These are phyloP conservation scores for Abrus pulchellus DNA, from an alignment of 306 rosid species.

Conservation along the genomic window DNA sequence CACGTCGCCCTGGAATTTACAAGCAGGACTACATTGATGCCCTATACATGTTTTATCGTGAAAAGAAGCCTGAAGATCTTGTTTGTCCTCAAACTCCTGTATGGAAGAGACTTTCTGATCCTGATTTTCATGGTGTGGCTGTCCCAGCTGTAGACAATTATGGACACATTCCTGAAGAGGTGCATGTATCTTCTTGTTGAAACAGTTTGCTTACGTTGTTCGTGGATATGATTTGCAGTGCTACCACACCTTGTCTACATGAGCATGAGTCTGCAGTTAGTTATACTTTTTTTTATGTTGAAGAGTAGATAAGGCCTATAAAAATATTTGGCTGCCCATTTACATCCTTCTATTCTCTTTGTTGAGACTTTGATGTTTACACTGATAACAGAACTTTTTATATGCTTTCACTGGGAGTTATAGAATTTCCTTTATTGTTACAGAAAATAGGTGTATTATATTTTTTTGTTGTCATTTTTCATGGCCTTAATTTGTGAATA, in stretches of 20 bases:
- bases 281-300: conserved; percentile 12
- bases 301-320: conserved; percentile 22
- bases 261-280: conserved; percentile 14
- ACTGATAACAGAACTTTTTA: not conserved
- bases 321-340: conserved; percentile 18
- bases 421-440: not conserved
- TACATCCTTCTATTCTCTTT: conserved; percentile 9
- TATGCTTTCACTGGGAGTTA: not conserved
- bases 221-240: conserved; percentile 37
- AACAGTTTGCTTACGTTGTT: conserved; percentile 23
- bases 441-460: conserved; percentile 22
- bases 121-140: conserved; percentile 73
- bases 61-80: conserved; percentile 79
- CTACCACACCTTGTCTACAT: not conserved
- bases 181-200: conserved; percentile 46
- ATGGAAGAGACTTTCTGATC: conserved; percentile 88
- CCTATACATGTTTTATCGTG: conserved; percentile 76
- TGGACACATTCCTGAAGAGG: conserved; percentile 69
- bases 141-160: conserved; percentile 65
- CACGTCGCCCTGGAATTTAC: conserved; percentile 96
- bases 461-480: not conserved
- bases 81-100: conserved; percentile 91
- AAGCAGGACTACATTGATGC: conserved; percentile 91
- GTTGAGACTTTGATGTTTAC: conserved; percentile 15
- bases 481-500: conserved; percentile 28